Conservation (phyloP, 345 rosid species). For the Rhodamnia rubescens region DNA sequence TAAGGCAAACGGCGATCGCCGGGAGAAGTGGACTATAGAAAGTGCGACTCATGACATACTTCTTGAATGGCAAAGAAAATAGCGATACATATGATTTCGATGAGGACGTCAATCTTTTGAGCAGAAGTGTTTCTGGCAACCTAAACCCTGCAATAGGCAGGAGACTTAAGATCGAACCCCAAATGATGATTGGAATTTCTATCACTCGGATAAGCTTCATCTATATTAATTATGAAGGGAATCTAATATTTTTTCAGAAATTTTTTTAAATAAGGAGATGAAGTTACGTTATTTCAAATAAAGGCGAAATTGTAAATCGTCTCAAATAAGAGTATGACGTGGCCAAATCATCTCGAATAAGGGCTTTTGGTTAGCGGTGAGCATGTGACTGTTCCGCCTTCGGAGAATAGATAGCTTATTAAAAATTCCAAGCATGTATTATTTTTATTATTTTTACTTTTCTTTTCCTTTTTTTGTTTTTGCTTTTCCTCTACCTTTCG, state of each 20-base stretch:
- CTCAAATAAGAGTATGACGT: too few relatives aligned
- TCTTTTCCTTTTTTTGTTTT: too few relatives aligned
- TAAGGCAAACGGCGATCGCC: neutral
- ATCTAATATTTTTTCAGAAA: neutral
- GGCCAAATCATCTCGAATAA: too few relatives aligned
- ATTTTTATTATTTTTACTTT: too few relatives aligned
- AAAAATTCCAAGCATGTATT: too few relatives aligned
- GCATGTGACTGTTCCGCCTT: too few relatives aligned
- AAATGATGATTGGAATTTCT: neutral
- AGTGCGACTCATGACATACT: neutral
- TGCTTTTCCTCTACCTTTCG: too few relatives aligned
- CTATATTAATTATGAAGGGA: neutral
- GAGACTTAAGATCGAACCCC: neutral
- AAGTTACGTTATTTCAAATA: too few relatives aligned
- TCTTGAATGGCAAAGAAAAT: neutral
- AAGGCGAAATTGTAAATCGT: too few relatives aligned
- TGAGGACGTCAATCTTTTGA: neutral
- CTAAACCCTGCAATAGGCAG: neutral
- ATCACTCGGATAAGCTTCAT: neutral
- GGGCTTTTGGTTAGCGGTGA: too few relatives aligned
- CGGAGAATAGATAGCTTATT: too few relatives aligned
- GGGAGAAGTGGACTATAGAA: neutral
- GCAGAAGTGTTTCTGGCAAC: neutral
- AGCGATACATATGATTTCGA: fast-evolving
- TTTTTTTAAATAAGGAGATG: too few relatives aligned